phyloP scores from a whole-genome alignment of 108 stramenopile genomes.

The Cyclostephanos tholiformis region DNA sequence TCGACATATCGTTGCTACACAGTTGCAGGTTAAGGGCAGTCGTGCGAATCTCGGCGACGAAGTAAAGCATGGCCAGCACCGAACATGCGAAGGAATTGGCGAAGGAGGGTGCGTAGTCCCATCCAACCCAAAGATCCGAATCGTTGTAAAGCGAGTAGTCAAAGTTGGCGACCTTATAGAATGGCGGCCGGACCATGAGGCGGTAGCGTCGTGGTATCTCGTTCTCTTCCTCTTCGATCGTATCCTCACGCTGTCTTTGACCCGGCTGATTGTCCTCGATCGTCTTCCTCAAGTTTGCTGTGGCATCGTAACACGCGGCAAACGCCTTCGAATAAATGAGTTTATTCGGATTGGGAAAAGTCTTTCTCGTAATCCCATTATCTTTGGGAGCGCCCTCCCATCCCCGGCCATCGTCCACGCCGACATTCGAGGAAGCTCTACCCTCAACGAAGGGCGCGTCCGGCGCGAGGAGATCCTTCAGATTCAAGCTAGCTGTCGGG shows the following conservation, averaged over 20 bases:
- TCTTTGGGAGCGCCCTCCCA: neutral
- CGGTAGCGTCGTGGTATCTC: constrained; percentile 68
- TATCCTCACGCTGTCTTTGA: constrained; percentile 27
- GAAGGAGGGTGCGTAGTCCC: constrained; percentile 75
- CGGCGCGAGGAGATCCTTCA: constrained; percentile 17
- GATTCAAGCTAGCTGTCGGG: constrained; percentile 36
- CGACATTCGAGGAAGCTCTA: neutral
- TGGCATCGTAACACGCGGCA: constrained; percentile 61
- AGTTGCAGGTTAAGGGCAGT: constrained; percentile 55
- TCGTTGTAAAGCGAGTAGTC: constrained; percentile 72
- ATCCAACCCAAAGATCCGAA: constrained; percentile 73
- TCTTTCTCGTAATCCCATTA: neutral
- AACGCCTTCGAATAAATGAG: constrained; percentile 55
- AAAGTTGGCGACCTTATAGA: constrained; percentile 59
- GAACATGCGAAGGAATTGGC: constrained; percentile 67
- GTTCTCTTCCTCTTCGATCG: constrained; percentile 27
- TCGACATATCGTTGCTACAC: constrained; percentile 23
- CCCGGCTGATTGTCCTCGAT: constrained; percentile 15
- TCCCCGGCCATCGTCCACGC: neutral
- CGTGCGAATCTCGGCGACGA: constrained; percentile 65
- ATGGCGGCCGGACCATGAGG: constrained; percentile 53
- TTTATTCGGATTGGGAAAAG: constrained; percentile 69
- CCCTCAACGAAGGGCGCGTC: neutral
- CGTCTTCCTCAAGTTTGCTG: constrained; percentile 40
- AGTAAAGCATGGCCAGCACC: constrained; percentile 73